Conservation (phyloP, 768 basidiomycete genomes). For the Mycena chlorophos region DNA sequence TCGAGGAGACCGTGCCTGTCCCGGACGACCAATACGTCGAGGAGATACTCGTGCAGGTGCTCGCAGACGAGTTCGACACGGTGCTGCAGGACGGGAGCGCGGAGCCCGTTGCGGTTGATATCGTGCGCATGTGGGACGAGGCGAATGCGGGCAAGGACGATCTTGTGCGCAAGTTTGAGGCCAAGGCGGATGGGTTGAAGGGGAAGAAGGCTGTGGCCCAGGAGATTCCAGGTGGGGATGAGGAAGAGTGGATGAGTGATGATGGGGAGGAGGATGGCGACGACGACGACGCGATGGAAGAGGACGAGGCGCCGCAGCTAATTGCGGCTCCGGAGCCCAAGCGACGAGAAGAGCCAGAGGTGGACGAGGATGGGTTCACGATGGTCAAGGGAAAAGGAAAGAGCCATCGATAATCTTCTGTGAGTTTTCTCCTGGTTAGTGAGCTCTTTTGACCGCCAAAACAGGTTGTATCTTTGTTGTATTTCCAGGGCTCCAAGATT, state of each 20-base stretch:
- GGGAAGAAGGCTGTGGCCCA: constrained; percentile 57
- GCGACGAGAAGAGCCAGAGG: constrained; percentile 60
- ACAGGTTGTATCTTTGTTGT: no score
- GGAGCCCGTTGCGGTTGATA: constrained; percentile 68
- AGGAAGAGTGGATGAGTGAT: constrained; percentile 39
- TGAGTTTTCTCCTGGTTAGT: no score
- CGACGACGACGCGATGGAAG: constrained; percentile 45
- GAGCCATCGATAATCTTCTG: constrained; percentile 44
- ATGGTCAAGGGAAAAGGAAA: constrained; percentile 67
- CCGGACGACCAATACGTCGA: constrained; percentile 78
- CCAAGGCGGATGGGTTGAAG: constrained; percentile 53
- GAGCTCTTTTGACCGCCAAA: no score
- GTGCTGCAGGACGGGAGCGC: constrained; percentile 84
- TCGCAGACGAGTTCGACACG: constrained; percentile 86
- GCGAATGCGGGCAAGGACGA: constrained; percentile 45
- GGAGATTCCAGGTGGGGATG: constrained; percentile 42
- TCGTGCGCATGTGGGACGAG: constrained; percentile 68
- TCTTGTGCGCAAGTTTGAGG: constrained; percentile 62
- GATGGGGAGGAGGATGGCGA: constrained; percentile 49
- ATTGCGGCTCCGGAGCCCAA: constrained; percentile 38
- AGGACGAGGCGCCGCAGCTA: constrained; percentile 55
- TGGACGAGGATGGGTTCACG: constrained; percentile 94
- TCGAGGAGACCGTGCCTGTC: constrained; percentile 53
- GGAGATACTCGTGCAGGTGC: constrained; percentile 76
- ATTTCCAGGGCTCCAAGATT: no score